phyloP scores from a whole-genome alignment of 1,284 basidiomycete genomes.

The Sporisorium sorghi region DNA sequence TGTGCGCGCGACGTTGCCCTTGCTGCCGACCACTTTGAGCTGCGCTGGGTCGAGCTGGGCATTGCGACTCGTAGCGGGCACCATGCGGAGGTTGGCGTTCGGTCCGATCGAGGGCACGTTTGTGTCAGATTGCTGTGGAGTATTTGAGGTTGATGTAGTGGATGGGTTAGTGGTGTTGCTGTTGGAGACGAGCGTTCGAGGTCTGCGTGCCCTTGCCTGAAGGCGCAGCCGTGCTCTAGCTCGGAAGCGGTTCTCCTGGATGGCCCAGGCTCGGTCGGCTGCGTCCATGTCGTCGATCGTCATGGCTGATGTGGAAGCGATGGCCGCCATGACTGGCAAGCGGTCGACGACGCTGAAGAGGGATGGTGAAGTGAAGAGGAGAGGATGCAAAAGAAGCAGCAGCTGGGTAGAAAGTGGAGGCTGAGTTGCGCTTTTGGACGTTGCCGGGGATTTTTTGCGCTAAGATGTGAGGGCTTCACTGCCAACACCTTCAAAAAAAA shows the following conservation, averaged over 20 bases:
- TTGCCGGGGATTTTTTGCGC: not conserved
- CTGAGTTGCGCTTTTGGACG: slow-evolving; percentile 26
- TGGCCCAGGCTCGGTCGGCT: slow-evolving; percentile 41
- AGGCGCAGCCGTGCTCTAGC: slow-evolving; percentile 37
- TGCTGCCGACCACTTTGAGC: slow-evolving; percentile 39
- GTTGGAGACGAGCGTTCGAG: slow-evolving; percentile 22
- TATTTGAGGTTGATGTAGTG: not conserved
- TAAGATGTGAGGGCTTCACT: not conserved
- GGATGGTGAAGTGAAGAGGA: not conserved
- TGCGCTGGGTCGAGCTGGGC: slow-evolving; percentile 37
- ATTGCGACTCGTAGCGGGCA: slow-evolving; percentile 53
- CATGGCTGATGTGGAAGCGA: slow-evolving; percentile 19
- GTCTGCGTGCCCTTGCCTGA: slow-evolving; percentile 34
- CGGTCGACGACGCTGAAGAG: not conserved
- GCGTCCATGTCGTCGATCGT: slow-evolving; percentile 36
- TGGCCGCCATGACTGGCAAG: slow-evolving; percentile 14
- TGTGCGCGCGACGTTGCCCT: slow-evolving; percentile 36
- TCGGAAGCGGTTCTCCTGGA: slow-evolving; percentile 45
- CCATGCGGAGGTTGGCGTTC: slow-evolving; percentile 41
- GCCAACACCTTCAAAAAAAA: not conserved
- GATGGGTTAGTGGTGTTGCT: slow-evolving; percentile 5
- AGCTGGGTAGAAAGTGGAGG: slow-evolving; percentile 29
- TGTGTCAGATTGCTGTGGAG: slow-evolving; percentile 7
- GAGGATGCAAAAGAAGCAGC: slow-evolving; percentile 1
- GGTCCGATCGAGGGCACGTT: slow-evolving; percentile 43